Conservation (phyloP, 2,329 filamentous ascomycete species). For the Fusarium sp. region DNA sequence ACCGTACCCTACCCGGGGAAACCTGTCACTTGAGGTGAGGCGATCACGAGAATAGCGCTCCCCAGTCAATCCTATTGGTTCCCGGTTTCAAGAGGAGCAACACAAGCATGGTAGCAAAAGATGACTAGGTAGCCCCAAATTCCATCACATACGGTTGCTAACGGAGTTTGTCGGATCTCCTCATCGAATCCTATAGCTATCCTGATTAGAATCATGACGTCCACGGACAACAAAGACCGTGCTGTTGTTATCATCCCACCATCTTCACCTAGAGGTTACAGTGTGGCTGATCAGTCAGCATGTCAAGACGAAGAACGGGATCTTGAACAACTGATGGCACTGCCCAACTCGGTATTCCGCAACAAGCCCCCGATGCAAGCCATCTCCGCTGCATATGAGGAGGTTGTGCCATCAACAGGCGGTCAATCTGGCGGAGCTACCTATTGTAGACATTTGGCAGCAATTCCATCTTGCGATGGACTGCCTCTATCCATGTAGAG, state of each 20-base stretch:
- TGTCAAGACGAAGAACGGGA: conserved; percentile 10
- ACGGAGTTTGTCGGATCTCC: background rate
- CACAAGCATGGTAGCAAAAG: background rate
- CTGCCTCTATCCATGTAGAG: background rate
- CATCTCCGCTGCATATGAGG: background rate
- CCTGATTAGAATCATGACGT: background rate
- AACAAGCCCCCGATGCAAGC: conserved; percentile 11
- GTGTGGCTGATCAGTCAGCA: conserved; percentile 15
- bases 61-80: background rate
- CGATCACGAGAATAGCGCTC: background rate
- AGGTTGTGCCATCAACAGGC: conserved; percentile 10
- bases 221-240: background rate
- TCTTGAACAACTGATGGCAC: conserved; percentile 2
- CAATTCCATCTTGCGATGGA: background rate
- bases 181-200: background rate
- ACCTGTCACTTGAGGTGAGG: background rate
- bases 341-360: conserved; percentile 21
- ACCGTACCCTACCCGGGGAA: background rate
- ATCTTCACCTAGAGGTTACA: background rate
- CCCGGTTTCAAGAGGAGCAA: background rate
- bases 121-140: background rate
- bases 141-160: background rate
- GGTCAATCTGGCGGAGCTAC: conserved; percentile 9
- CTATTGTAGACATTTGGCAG: background rate
- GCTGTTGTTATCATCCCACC: background rate